phyloP scores from a whole-genome alignment of 1,284 basidiomycete species.

The Omphalotus olearius region DNA sequence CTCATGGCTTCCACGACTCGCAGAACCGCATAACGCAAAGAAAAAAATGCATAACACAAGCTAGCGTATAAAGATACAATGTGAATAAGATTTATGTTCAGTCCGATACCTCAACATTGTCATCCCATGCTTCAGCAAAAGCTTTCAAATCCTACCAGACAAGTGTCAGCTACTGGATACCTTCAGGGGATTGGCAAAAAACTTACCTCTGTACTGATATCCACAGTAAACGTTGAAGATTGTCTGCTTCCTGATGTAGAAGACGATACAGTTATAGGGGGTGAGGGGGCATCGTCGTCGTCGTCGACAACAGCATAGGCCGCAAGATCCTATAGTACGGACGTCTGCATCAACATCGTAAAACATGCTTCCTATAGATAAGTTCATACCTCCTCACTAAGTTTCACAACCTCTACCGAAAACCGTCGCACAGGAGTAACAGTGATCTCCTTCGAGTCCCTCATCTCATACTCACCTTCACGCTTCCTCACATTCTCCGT shows the following conservation, averaged over 20 bases:
- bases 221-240: neutral
- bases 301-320: neutral
- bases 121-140: constrained; percentile 6
- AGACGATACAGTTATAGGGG: neutral
- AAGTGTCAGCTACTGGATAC: neutral
- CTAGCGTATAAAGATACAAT: too few species aligned
- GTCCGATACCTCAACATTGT: neutral
- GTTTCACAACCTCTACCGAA: neutral
- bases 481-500: neutral
- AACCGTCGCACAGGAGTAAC: neutral
- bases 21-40: too few species aligned
- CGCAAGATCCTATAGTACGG: constrained; percentile 1
- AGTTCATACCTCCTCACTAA: constrained; percentile 2
- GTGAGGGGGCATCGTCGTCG: neutral
- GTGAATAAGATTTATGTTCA: too few species aligned
- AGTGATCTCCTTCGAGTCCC: neutral
- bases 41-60: too few species aligned
- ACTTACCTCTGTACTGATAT: constrained; percentile 4
- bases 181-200: neutral
- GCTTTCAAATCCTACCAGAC: constrained; percentile 1
- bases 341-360: neutral
- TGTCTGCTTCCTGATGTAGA: neutral
- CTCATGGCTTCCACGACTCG: too few species aligned
- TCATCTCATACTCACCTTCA: neutral
- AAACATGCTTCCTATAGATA: neutral